Conservation (phyloP, 352 stramenopile species). For the Phytopythium kandeliae region DNA sequence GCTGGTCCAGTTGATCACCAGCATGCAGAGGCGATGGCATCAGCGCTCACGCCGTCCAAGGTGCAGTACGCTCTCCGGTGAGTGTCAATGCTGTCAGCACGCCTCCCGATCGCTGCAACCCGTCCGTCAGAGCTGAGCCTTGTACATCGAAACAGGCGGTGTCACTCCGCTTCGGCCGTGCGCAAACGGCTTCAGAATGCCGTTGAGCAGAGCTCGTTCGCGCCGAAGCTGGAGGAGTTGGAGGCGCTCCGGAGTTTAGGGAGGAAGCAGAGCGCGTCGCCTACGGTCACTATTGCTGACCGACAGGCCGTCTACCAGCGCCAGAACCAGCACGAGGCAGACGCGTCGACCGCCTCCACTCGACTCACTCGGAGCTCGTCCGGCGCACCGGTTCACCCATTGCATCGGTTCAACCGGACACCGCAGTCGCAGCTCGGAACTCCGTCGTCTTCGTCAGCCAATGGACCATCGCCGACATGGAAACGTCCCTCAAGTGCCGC, state of each 20-base stretch:
- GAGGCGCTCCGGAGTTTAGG: slow-evolving; percentile 27
- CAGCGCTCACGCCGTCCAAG: slow-evolving; percentile 14
- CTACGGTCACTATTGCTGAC: not conserved
- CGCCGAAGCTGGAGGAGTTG: slow-evolving; percentile 28
- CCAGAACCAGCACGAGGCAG: not conserved
- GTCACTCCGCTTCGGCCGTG: slow-evolving; percentile 57
- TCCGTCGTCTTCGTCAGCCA: not conserved
- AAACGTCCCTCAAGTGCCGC: slow-evolving; percentile 9
- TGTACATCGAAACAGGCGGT: slow-evolving; percentile 28
- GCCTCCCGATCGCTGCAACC: not conserved
- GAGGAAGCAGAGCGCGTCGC: not conserved
- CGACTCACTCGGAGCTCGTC: not conserved
- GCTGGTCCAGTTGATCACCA: not conserved
- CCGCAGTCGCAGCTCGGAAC: not conserved
- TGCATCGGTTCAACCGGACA: not conserved
- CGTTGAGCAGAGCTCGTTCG: slow-evolving; percentile 39
- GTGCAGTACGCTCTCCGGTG: slow-evolving; percentile 21
- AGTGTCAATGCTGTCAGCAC: not conserved
- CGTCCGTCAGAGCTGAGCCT: not conserved
- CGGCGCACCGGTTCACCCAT: not conserved
- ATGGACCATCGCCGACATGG: not conserved
- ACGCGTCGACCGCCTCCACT: not conserved
- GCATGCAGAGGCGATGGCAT: not conserved
- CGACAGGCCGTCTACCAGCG: not conserved
- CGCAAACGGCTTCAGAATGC: slow-evolving; percentile 59